Percentiles rank a stretch among this genome's conserved stretches.
Evolutionary conservation across 768 basidiomycete species (phyloP).

Genomic region (Hygrophorus pudorinus): DNA sequence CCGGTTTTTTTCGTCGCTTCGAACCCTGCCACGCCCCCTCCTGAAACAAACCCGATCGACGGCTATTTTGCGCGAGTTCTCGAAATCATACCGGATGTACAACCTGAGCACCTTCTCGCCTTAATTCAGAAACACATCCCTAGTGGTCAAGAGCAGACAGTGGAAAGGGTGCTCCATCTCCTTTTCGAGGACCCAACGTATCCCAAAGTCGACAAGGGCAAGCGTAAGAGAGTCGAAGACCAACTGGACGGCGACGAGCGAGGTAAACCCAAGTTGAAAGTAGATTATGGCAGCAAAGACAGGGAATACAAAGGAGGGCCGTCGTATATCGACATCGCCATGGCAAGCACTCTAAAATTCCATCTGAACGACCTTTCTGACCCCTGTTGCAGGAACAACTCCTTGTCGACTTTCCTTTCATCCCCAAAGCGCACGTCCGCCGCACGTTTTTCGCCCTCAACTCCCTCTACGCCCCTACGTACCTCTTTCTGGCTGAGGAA

Average conservation of each 20-base stretch:
- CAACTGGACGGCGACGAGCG: conserved; percentile 20
- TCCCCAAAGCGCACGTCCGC: conserved; percentile 48
- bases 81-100: conserved; percentile 65
- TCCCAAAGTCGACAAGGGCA: conserved; percentile 37
- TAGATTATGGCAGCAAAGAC: conserved; percentile 45
- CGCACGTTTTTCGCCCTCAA: conserved; percentile 26
- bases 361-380: conserved; percentile 3
- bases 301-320: conserved; percentile 32
- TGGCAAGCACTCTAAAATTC: conserved; percentile 30
- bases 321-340: conserved; percentile 38
- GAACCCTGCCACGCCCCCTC: neutral
- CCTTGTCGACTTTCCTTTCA: conserved; percentile 43
- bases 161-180: conserved; percentile 45
- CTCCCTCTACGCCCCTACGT: conserved; percentile 57
- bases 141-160: conserved; percentile 25
- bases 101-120: conserved; percentile 38
- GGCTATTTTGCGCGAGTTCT: conserved; percentile 38
- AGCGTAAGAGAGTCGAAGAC: conserved; percentile 23
- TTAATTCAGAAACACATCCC: conserved; percentile 38
- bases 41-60: conserved; percentile 15
- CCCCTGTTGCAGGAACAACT: conserved; percentile 35
- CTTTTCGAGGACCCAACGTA: conserved; percentile 57
- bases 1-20: neutral
- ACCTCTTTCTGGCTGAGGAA: conserved; percentile 34
- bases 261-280: conserved; percentile 26